Evolutionary conservation across 352 stramenopile genomes (phyloP).

Genomic region (Pythium plurisporium): DNA sequence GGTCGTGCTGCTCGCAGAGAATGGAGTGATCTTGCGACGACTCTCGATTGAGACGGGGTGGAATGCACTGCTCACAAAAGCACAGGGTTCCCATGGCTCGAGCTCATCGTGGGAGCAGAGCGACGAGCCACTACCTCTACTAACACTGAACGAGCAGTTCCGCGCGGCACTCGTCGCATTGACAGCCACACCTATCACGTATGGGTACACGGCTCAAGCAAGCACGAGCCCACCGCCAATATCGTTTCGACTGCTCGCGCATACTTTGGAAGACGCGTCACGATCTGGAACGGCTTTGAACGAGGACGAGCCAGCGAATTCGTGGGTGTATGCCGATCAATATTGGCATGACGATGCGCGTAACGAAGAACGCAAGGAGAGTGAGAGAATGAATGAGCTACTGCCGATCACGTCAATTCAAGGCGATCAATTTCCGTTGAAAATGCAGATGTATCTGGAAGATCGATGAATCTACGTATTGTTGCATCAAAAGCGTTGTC

Average conservation of each 20-base stretch:
- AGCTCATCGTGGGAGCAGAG: conserved; percentile 17
- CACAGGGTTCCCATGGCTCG: not conserved
- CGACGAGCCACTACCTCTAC: conserved; percentile 30
- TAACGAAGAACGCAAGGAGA: conserved; percentile 14
- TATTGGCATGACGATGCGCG: conserved; percentile 37
- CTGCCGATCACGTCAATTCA: conserved; percentile 46
- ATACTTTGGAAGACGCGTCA: conserved; percentile 50
- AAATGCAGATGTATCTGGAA: conserved; percentile 64
- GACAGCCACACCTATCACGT: conserved; percentile 28
- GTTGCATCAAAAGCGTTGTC: not conserved
- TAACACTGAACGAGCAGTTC: conserved; percentile 61
- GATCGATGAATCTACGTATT: conserved; percentile 4
- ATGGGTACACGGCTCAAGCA: not conserved
- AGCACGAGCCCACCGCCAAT: conserved; percentile 2
- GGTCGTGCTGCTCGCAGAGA: conserved; percentile 46
- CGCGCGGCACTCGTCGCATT: conserved; percentile 55
- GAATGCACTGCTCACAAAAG: conserved; percentile 12
- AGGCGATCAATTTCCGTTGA: conserved; percentile 32
- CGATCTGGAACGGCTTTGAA: conserved; percentile 35
- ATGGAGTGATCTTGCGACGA: conserved; percentile 39
- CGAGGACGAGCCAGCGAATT: conserved; percentile 37
- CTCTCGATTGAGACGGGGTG: conserved; percentile 53
- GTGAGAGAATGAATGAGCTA: conserved; percentile 20
- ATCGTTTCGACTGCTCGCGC: conserved; percentile 65
- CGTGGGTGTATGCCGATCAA: conserved; percentile 63